Conservation (phyloP, 345 rosid genomes). For the Euphorbia pulcherrima region DNA sequence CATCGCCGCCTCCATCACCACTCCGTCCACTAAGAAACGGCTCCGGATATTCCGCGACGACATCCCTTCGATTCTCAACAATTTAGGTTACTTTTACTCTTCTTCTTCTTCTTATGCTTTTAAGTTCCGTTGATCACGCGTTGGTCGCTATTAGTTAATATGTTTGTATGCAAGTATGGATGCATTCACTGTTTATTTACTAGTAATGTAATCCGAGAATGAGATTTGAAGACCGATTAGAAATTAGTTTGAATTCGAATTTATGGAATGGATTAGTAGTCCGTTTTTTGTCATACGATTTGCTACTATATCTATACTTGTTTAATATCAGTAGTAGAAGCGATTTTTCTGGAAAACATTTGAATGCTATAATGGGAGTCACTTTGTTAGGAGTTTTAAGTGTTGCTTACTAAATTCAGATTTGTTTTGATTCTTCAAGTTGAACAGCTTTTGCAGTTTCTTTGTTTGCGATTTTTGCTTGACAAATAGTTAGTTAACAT, state of each 20-base stretch:
- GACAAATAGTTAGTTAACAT: not conserved
- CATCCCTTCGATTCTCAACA: slow-evolving; percentile 44
- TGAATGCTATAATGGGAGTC: not conserved
- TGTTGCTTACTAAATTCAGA: not conserved
- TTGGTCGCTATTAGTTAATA: too few relatives aligned
- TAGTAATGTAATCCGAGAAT: not conserved
- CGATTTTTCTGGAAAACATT: not conserved
- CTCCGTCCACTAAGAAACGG: slow-evolving; percentile 60
- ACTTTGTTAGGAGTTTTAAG: not conserved
- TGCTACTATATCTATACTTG: not conserved
- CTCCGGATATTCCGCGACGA: slow-evolving; percentile 63
- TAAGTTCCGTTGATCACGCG: not conserved
- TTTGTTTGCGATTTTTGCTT: not conserved
- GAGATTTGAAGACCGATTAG: not conserved
- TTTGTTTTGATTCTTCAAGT: not conserved
- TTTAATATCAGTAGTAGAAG: not conserved
- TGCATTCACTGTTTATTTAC: not conserved
- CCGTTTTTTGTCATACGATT: not conserved
- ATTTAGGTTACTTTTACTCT: slow-evolving; percentile 38
- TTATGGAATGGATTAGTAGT: not conserved
- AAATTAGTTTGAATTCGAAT: not conserved
- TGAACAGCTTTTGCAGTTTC: not conserved
- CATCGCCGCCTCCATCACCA: slow-evolving; percentile 52
- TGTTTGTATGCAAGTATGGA: not conserved
- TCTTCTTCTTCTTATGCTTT: not conserved